A percentile compares a stretch with the other conserved stretches of the same genome.
phyloP scores from a whole-genome alignment of 306 rosid species.

The Inga leiocalycina region DNA sequence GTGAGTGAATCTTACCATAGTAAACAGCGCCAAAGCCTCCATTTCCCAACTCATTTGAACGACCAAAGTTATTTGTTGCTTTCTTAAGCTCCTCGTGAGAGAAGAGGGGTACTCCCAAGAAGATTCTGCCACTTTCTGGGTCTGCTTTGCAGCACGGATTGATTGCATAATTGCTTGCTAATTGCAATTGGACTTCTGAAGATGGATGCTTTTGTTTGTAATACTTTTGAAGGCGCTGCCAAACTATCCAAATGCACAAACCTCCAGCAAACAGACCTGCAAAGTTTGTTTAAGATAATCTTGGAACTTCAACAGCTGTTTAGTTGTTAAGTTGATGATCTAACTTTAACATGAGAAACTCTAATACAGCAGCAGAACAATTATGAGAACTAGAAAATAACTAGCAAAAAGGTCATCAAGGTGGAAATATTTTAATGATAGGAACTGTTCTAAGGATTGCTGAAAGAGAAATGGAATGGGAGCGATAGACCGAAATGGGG shows the following conservation, averaged over 20 bases:
- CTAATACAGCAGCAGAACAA: background rate
- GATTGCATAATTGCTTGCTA: conserved; percentile 9
- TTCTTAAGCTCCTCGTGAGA: conserved; percentile 46
- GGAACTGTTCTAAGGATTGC: background rate
- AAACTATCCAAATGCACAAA: conserved; percentile 2
- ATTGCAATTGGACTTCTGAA: conserved; percentile 11
- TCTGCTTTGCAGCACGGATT: conserved; percentile 3
- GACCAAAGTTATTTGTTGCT: conserved; percentile 60
- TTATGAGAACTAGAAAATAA: background rate
- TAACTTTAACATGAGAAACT: background rate
- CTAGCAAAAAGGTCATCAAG: background rate
- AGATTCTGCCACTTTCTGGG: background rate
- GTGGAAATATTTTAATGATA: background rate
- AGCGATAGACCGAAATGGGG: background rate
- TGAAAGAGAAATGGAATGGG: background rate
- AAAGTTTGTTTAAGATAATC: background rate
- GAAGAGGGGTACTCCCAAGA: conserved; percentile 40
- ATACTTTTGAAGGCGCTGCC: background rate
- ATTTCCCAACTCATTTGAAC: conserved; percentile 55
- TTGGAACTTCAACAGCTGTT: background rate
- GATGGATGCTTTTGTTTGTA: conserved; percentile 19
- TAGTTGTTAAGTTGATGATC: background rate
- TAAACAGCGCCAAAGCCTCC: conserved; percentile 46
- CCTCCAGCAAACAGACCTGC: conserved; percentile 29
- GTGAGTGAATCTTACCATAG: conserved; percentile 25